phyloP scores from a whole-genome alignment of 129 eudicot genomes.

The Smallanthus sonchifolius region DNA sequence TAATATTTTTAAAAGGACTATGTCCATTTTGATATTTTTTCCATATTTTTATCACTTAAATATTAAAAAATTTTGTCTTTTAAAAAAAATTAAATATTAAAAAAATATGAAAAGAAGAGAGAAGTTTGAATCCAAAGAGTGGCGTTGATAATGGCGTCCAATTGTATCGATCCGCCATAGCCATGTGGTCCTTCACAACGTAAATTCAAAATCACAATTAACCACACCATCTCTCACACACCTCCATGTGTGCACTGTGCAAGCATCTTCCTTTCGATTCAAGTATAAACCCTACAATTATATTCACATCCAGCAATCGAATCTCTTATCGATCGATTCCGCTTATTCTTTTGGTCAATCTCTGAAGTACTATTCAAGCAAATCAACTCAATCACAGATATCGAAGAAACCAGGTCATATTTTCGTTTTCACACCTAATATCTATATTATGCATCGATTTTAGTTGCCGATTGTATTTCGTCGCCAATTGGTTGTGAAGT shows the following conservation, averaged over 20 bases:
- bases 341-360: conserved; percentile 5
- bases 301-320: conserved; percentile 1
- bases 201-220: conserved; percentile 7
- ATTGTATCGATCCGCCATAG: conserved; percentile 27
- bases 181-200: conserved; percentile 14
- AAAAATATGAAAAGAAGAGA: background rate
- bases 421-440: background rate
- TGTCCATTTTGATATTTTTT: too few species aligned
- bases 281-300: conserved; percentile 16
- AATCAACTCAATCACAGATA: conserved; percentile 9
- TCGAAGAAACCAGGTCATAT: conserved; percentile 19
- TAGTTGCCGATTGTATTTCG: background rate
- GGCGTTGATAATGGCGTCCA: conserved; percentile 28
- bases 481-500: background rate
- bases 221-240: background rate
- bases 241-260: conserved; percentile 8
- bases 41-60: background rate
- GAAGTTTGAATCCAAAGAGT: conserved; percentile 14
- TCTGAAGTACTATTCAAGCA: conserved; percentile 13
- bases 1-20: too few species aligned
- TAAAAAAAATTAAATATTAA: background rate
- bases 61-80: too few species aligned
- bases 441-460: conserved; percentile 10
- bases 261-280: conserved; percentile 19
- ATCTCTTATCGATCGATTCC: conserved; percentile 22